Evolutionary conservation across 441 rosid genomes (phyloP).

Genomic region (Eutrema salsugineum): DNA sequence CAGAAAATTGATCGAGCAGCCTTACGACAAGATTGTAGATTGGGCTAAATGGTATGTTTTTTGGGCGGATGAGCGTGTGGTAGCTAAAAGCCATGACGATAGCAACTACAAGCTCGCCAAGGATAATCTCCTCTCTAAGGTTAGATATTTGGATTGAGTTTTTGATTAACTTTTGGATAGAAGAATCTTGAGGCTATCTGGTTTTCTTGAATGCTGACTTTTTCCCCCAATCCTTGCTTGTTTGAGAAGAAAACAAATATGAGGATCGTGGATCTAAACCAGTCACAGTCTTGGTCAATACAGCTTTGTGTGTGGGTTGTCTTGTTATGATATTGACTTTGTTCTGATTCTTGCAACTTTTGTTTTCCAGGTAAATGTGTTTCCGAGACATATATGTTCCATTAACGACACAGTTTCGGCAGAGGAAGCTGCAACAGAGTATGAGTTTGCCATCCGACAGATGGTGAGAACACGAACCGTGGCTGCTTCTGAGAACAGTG

Average conservation of each 20-base stretch:
- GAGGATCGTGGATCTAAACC: neutral
- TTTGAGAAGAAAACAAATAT: neutral
- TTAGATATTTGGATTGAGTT: conserved; percentile 20
- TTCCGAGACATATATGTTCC: conserved; percentile 74
- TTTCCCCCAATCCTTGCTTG: neutral
- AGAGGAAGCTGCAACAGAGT: conserved; percentile 81
- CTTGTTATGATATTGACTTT: conserved; percentile 16
- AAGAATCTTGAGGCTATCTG: neutral
- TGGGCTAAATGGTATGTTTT: conserved; percentile 90
- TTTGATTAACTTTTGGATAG: neutral
- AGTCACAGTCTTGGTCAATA: neutral
- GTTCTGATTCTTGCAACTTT: neutral
- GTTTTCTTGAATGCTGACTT: conserved; percentile 15
- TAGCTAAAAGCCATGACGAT: conserved; percentile 71
- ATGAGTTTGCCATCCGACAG: conserved; percentile 74
- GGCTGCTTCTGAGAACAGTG: conserved; percentile 65
- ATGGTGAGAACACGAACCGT: conserved; percentile 62
- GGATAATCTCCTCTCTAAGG: conserved; percentile 75
- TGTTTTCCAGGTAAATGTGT: conserved; percentile 58
- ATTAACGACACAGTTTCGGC: conserved; percentile 80
- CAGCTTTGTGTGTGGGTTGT: neutral
- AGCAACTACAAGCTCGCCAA: conserved; percentile 90
- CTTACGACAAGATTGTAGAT: conserved; percentile 80
- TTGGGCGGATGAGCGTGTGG: conserved; percentile 88
- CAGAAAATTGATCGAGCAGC: conserved; percentile 85